Percentiles rank a stretch among this genome's conserved stretches.
Conservation (phyloP, 805 yeast genomes). For the Nematodospora valgi region DNA sequence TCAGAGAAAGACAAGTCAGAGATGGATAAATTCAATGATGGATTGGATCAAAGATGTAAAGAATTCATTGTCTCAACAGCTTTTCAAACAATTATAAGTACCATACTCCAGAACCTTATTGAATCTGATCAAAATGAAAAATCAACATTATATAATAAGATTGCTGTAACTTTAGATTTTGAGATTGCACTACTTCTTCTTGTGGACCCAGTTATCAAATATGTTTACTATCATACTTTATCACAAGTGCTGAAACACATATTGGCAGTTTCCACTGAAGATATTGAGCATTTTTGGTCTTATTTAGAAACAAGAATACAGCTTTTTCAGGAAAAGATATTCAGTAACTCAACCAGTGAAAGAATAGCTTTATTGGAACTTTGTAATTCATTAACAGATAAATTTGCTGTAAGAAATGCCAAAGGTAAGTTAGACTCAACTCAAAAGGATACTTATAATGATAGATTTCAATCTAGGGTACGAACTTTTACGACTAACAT, state of each 20-base stretch:
- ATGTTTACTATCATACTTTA: slow-evolving; percentile 22
- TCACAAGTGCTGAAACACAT: slow-evolving; percentile 22
- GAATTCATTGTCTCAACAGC: slow-evolving; percentile 20
- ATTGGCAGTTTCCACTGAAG: slow-evolving; percentile 17
- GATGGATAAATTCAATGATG: slow-evolving; percentile 19
- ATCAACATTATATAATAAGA: slow-evolving; percentile 7
- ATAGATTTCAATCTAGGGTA: slow-evolving; percentile 33
- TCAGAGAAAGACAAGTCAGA: slow-evolving; percentile 10
- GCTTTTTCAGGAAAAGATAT: slow-evolving; percentile 21
- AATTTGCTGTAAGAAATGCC: slow-evolving; percentile 6
- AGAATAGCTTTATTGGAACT: slow-evolving; percentile 38
- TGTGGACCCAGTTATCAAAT: slow-evolving; percentile 15
- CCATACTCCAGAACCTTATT: background rate
- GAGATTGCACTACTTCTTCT: slow-evolving; percentile 18
- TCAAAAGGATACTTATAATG: slow-evolving; percentile 38
- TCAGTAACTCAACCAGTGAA: slow-evolving; percentile 28
- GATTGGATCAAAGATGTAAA: slow-evolving; percentile 17
- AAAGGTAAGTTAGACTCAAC: slow-evolving; percentile 25
- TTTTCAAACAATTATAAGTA: slow-evolving; percentile 14
- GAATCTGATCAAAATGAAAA: slow-evolving; percentile 1
- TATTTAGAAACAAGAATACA: slow-evolving; percentile 33
- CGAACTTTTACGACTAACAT: slow-evolving; percentile 30
- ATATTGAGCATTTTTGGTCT: slow-evolving; percentile 31
- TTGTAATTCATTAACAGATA: slow-evolving; percentile 37
- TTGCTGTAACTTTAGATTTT: slow-evolving; percentile 25